Evolutionary conservation across 2,329 filamentous ascomycete genomes (phyloP).

Genomic region (Endoconidiophora laricicola): DNA sequence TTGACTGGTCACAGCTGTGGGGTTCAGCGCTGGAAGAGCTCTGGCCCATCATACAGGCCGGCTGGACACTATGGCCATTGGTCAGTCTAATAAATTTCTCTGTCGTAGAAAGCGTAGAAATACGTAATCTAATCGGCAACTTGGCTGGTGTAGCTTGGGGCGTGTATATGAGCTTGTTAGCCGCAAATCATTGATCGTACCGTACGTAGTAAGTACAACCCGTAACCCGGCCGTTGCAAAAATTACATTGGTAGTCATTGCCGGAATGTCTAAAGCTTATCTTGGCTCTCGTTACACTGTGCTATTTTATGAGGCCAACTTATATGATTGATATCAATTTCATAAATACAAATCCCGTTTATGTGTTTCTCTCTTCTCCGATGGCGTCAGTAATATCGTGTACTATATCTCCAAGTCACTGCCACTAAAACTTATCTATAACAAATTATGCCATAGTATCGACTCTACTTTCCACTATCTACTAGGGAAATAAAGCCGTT

Average conservation of each 20-base stretch:
- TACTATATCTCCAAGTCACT: too few relatives aligned
- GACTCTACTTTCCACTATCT: too few relatives aligned
- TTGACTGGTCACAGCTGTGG: constrained; percentile 30
- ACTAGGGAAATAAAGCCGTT: too few relatives aligned
- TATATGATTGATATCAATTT: neutral
- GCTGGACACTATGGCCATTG: constrained; percentile 52
- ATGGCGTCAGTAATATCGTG: too few relatives aligned
- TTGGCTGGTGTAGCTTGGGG: constrained; percentile 59
- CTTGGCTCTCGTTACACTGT: too few relatives aligned
- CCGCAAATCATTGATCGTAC: neutral
- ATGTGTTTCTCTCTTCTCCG: too few relatives aligned
- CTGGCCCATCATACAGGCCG: constrained; percentile 46
- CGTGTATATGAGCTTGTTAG: constrained; percentile 54
- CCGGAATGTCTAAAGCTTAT: too few relatives aligned
- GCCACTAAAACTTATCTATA: too few relatives aligned
- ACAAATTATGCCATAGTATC: too few relatives aligned
- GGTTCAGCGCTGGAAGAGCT: constrained; percentile 37
- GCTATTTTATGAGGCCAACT: neutral
- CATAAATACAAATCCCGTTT: too few relatives aligned
- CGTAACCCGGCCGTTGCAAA: neutral
- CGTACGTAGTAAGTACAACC: neutral
- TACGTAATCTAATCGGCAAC: constrained; percentile 53
- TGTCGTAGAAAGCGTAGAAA: constrained; percentile 50
- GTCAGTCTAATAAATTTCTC: constrained; percentile 57
- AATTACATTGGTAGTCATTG: too few relatives aligned